Base-by-base conservation (phyloP, 768 basidiomycete genomes). In the Amanita muscaria region DNA sequence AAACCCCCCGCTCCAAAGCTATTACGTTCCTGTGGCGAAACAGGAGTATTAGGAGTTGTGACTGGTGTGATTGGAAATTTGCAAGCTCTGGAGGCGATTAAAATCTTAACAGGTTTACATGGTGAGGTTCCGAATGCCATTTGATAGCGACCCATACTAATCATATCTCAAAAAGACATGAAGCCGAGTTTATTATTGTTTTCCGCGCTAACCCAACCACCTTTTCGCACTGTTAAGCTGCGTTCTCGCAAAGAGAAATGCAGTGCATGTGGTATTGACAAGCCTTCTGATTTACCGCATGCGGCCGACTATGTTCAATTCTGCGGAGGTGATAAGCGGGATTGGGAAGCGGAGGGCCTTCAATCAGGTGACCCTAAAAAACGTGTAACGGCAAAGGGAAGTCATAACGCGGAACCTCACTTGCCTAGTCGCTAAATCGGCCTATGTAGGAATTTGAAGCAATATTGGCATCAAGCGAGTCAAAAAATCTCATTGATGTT, bases 81-180 rank as follows among this genome's bases (percentile, higher is more conserved):
- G 57, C 92, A 96, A 68, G 93, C 93, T 4, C 59, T 89, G 25
- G 91, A 96, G 63, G 73, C 88, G 1, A 79, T 94, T 63, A 90
- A 88, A 62, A 70, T 88, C 42, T 67, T 89, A 32, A 68, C 71
- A 1, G 87, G 80, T 3, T 57, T 82, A 25, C 77, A 81, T 53
- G 80, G 85, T 83, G 55, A 34, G 46, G 5, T 15, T 9, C 18
- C 10, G 29, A 30, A 10, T 18, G 15, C 14, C 10, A 22, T 16
- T 44, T 34, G 7, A 39, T 21, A 31, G 14, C 15, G 14, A 12
- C 14, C 15, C 41, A 29, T 24, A 36, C 37, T 36, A 19, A 24
- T 15, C 16, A 34, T n/a, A n/a, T n/a, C n/a, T n/a, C 16, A 3
- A 38, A 9, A 47, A 84, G 84, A 85, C 49, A 64, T 64, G 10